These are phyloP conservation scores for Ceratobasidium papillatum DNA, from an alignment of 1,284 basidiomycete species.

Conservation along the genomic window DNA sequence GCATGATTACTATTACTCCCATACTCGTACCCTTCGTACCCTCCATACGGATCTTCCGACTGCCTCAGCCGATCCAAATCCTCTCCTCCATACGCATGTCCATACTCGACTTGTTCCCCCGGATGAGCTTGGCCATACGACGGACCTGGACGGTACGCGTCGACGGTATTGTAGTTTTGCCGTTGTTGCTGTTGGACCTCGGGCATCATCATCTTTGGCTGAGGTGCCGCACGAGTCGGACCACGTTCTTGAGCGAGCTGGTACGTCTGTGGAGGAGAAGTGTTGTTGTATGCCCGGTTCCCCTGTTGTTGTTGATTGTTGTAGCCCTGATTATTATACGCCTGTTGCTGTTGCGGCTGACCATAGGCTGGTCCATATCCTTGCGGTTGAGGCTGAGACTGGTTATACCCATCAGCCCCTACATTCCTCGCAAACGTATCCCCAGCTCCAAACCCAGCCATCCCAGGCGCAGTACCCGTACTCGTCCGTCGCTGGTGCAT, in stretches of 20 bases:
- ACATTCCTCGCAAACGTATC: conserved; percentile 22
- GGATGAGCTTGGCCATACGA: conserved; percentile 36
- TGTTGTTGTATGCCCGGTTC: conserved; percentile 29
- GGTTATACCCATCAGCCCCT: no score
- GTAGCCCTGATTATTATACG: neutral
- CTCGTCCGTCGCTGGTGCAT: conserved; percentile 35
- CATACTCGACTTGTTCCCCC: conserved; percentile 35
- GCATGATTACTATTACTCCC: neutral
- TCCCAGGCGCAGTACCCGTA: conserved; percentile 25
- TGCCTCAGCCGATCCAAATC: neutral
- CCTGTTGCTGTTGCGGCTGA: conserved; percentile 9
- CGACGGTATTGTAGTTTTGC: conserved; percentile 37
- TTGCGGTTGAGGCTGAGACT: no score
- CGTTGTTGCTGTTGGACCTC: conserved; percentile 17
- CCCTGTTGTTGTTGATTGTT: conserved; percentile 8
- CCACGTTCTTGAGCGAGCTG: conserved; percentile 10
- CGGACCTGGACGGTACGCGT: conserved; percentile 9
- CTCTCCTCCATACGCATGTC: conserved; percentile 9
- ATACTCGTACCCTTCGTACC: conserved; percentile 22
- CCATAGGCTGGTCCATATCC: conserved; percentile 20
- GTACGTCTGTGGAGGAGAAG: conserved; percentile 14
- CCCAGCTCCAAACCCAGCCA: conserved; percentile 28
- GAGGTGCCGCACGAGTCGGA: neutral
- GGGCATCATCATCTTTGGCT: conserved; percentile 37
- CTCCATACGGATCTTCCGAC: conserved; percentile 35